Evolutionary conservation across 2,329 filamentous ascomycete genomes (phyloP).

Genomic region (Cytospora schulzeri): DNA sequence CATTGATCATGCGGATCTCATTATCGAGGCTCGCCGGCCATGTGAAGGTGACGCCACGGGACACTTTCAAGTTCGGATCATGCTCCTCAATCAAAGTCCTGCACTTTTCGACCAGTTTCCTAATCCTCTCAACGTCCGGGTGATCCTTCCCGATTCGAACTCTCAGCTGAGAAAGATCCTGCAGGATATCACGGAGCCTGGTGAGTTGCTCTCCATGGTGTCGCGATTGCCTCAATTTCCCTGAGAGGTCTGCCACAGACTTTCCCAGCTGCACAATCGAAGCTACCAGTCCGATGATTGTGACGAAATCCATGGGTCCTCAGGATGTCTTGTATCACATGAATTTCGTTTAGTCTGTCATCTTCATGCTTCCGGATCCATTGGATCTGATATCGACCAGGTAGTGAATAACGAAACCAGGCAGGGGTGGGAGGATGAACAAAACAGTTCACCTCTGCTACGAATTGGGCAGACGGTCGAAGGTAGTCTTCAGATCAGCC

Average conservation of each 20-base stretch:
- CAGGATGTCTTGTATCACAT: slow-evolving; percentile 4
- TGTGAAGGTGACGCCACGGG: slow-evolving; percentile 8
- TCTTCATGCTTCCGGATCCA: slow-evolving; percentile 6
- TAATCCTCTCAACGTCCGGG: slow-evolving; percentile 10
- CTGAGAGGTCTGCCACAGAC: not conserved
- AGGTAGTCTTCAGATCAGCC: not conserved
- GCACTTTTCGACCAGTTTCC: slow-evolving; percentile 13
- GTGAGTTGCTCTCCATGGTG: slow-evolving; percentile 10
- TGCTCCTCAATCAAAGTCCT: slow-evolving; percentile 17
- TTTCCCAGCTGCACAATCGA: slow-evolving; percentile 10
- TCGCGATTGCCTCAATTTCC: slow-evolving; percentile 3
- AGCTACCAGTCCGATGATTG: slow-evolving; percentile 8
- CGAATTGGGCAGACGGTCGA: not conserved
- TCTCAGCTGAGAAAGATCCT: slow-evolving; percentile 13
- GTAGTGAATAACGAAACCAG: not conserved
- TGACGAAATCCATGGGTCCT: not conserved
- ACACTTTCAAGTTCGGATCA: slow-evolving; percentile 6
- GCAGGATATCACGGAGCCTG: slow-evolving; percentile 14
- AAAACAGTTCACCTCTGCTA: not conserved
- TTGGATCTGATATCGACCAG: slow-evolving; percentile 6
- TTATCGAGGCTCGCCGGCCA: slow-evolving; percentile 19
- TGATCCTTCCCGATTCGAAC: slow-evolving; percentile 3
- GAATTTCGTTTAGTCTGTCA: slow-evolving; percentile 5
- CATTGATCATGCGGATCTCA: slow-evolving; percentile 12
- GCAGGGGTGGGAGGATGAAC: not conserved